These are phyloP conservation scores for Inga oerstediana DNA, from an alignment of 306 rosid genomes.

Conservation along the genomic window DNA sequence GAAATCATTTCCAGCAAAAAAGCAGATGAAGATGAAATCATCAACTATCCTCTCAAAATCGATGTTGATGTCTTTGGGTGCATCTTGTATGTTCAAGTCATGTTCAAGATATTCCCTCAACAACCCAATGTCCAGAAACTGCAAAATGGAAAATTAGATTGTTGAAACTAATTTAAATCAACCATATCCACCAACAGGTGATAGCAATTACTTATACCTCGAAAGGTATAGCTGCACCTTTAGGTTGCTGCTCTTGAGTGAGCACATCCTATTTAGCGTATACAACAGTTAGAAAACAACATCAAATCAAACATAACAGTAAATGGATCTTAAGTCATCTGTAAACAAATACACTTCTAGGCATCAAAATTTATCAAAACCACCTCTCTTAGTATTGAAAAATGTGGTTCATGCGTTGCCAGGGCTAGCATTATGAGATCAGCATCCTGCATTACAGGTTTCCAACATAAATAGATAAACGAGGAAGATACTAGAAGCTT, in stretches of 20 bases:
- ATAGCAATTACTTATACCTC: slow-evolving; percentile 41
- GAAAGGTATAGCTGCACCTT: slow-evolving; percentile 22
- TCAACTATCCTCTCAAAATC: slow-evolving; percentile 60
- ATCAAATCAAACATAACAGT: background rate
- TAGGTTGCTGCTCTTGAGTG: background rate
- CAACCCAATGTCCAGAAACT: slow-evolving; percentile 69
- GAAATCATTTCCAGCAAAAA: slow-evolving; percentile 69
- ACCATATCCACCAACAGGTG: background rate
- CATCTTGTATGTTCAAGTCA: slow-evolving; percentile 47
- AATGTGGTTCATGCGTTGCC: slow-evolving; percentile 63
- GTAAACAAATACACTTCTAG: background rate
- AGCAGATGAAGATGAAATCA: slow-evolving; percentile 61
- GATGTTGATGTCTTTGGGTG: background rate
- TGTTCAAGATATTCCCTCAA: slow-evolving; percentile 62
- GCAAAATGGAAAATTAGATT: slow-evolving; percentile 14
- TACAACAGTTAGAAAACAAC: background rate
- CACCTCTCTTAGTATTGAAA: slow-evolving; percentile 74
- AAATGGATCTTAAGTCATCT: background rate
- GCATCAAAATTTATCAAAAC: background rate
- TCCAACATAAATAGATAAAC: background rate
- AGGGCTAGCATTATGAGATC: slow-evolving; percentile 62
- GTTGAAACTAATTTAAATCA: background rate
- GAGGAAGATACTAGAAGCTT: background rate
- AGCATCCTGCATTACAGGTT: slow-evolving; percentile 52
- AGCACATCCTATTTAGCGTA: slow-evolving; percentile 25